Percentiles rank a stretch among this genome's conserved stretches.
These are phyloP conservation scores for grape (Vitis vinifera) DNA, from an alignment of 164 flowering plant species.

Conservation along the genomic window DNA sequence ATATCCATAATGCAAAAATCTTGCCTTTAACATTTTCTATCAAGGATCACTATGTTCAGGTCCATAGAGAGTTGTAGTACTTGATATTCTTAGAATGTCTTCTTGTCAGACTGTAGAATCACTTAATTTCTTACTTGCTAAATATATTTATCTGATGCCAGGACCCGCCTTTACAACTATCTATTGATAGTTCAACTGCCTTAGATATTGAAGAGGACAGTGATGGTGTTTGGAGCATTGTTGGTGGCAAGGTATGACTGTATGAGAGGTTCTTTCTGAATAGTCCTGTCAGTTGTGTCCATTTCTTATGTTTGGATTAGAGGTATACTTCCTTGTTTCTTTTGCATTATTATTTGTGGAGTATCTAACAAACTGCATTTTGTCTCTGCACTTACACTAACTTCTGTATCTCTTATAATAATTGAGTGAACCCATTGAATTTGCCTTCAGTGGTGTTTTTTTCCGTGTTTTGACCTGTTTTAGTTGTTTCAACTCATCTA, in stretches of 20 bases:
- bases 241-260: constrained; percentile 82
- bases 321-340: too few species aligned
- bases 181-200: constrained; percentile 58
- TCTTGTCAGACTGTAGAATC: background rate
- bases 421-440: background rate
- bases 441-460: background rate
- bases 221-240: constrained; percentile 86
- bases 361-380: background rate
- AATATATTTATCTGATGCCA: constrained; percentile 28
- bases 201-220: constrained; percentile 74
- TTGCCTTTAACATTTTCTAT: constrained; percentile 37
- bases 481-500: background rate
- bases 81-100: background rate
- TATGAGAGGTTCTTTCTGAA: background rate
- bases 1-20: constrained; percentile 46
- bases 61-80: constrained; percentile 12
- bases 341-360: background rate
- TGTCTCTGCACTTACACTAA: background rate
- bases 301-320: too few species aligned
- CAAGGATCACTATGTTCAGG: constrained; percentile 55
- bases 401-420: background rate
- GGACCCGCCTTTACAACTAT: constrained; percentile 68
- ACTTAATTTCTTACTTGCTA: background rate
- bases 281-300: background rate
- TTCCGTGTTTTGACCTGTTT: background rate